Evolutionary conservation across 1,284 basidiomycete genomes (phyloP).

Genomic region (Tylopilus sp.): DNA sequence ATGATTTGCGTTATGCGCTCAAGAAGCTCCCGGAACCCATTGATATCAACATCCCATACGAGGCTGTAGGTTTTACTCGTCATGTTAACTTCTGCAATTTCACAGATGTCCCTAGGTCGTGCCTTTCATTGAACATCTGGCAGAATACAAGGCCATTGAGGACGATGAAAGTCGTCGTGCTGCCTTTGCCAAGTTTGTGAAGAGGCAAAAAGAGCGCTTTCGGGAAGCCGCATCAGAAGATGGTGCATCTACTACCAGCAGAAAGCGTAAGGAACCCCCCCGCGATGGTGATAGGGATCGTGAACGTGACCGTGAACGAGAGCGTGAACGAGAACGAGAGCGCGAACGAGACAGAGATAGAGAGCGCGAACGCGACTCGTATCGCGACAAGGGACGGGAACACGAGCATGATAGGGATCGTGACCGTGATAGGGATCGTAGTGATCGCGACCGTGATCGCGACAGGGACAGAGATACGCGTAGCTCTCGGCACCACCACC

Average conservation of each 20-base stretch:
- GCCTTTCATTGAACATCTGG: constrained; percentile 70
- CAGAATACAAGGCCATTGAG: constrained; percentile 79
- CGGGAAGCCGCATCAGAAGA: constrained; percentile 75
- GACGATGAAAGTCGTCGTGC: constrained; percentile 74
- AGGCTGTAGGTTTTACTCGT: constrained; percentile 53
- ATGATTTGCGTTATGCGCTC: constrained; percentile 93
- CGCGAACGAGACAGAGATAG: constrained; percentile 40
- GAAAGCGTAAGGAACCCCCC: constrained; percentile 67
- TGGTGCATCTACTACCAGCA: constrained; percentile 68
- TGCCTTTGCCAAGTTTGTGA: constrained; percentile 82
- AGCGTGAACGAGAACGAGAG: constrained; percentile 34
- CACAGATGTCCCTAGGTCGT: constrained; percentile 46
- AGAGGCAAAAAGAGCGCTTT: constrained; percentile 81
- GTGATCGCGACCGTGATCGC: constrained; percentile 42
- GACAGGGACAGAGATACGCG: constrained; percentile 37
- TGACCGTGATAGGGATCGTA: constrained; percentile 39
- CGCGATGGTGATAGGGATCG: constrained; percentile 43
- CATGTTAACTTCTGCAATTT: not conserved
- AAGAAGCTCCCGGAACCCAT: constrained; percentile 82
- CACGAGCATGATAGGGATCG: constrained; percentile 37
- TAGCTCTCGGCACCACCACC: constrained; percentile 32
- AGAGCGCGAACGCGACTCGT: constrained; percentile 34
- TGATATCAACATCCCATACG: constrained; percentile 69
- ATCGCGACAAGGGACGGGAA: constrained; percentile 34
- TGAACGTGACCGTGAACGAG: constrained; percentile 40